Conservation (phyloP, 2,329 filamentous ascomycete genomes). For the Malbranchea zuffiana region DNA sequence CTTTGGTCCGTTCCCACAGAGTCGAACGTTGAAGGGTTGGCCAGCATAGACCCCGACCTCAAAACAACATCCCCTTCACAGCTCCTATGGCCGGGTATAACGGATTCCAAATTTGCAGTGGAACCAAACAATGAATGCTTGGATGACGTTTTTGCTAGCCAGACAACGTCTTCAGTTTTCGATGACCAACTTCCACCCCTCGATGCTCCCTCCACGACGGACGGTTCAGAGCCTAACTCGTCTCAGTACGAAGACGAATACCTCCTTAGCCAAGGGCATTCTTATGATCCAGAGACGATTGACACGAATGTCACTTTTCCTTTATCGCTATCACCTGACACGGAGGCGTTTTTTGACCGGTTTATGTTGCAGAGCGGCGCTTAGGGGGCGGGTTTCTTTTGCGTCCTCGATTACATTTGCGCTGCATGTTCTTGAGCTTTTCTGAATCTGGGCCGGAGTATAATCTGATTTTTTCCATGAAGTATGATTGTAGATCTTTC, state of each 20-base stretch:
- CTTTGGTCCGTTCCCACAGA: slow-evolving; percentile 30
- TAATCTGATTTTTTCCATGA: no score
- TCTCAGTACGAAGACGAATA: slow-evolving; percentile 28
- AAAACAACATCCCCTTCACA: slow-evolving; percentile 18
- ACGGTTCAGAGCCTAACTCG: slow-evolving; percentile 27
- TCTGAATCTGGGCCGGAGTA: no score
- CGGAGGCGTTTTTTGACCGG: slow-evolving; percentile 13
- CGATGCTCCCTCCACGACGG: slow-evolving; percentile 22
- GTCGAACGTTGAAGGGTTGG: slow-evolving; percentile 26
- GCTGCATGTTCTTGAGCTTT: neutral
- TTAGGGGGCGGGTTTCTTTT: slow-evolving; percentile 2
- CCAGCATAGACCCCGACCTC: slow-evolving; percentile 24
- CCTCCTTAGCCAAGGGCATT: slow-evolving; percentile 22
- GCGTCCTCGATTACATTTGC: neutral
- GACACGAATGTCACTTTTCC: slow-evolving; percentile 10
- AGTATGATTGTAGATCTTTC: no score
- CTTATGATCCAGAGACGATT: slow-evolving; percentile 7
- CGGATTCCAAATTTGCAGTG: slow-evolving; percentile 26
- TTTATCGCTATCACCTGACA: slow-evolving; percentile 11
- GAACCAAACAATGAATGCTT: slow-evolving; percentile 29
- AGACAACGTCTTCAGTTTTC: slow-evolving; percentile 23
- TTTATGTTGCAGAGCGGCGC: slow-evolving; percentile 8
- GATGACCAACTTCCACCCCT: slow-evolving; percentile 24
- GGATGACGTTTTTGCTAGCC: slow-evolving; percentile 31
- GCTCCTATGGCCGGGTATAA: slow-evolving; percentile 29